phyloP scores from a whole-genome alignment of 192 early-diverging fungal species.

The Funneliformis mosseae region DNA sequence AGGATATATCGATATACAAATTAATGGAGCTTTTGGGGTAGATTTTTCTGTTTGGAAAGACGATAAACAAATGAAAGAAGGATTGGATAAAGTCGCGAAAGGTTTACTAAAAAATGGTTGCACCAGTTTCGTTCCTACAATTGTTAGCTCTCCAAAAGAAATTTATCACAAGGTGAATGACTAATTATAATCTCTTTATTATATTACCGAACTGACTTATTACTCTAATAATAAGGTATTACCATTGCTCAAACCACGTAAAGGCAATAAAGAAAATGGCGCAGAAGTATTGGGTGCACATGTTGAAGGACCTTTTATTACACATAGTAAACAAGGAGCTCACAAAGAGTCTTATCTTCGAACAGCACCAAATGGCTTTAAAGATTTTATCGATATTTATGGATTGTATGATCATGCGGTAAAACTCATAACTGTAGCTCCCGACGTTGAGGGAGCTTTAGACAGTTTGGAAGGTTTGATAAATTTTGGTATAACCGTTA shows the following conservation, averaged over 20 bases:
- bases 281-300: slow-evolving; percentile 72
- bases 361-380: slow-evolving; percentile 60
- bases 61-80: slow-evolving; percentile 61
- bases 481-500: slow-evolving; percentile 64
- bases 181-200: not conserved
- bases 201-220: not conserved
- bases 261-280: slow-evolving; percentile 61
- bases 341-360: slow-evolving; percentile 68
- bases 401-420: slow-evolving; percentile 58
- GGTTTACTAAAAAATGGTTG: slow-evolving; percentile 77
- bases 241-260: slow-evolving; percentile 62
- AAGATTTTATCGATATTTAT: slow-evolving; percentile 71
- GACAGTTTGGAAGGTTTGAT: slow-evolving; percentile 67
- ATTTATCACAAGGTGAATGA: slow-evolving; percentile 66
- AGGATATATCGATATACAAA: slow-evolving; percentile 80
- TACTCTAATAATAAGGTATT: slow-evolving; percentile 42
- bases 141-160: slow-evolving; percentile 71
- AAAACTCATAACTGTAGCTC: slow-evolving; percentile 76
- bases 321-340: slow-evolving; percentile 73
- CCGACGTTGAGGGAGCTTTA: slow-evolving; percentile 74
- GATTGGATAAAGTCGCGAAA: slow-evolving; percentile 68
- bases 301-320: slow-evolving; percentile 67
- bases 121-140: slow-evolving; percentile 80
- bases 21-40: slow-evolving; percentile 82
- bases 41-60: slow-evolving; percentile 68